Evolutionary conservation across 2,329 filamentous ascomycete genomes (phyloP), one percentile per base, ranked within the genome.

Genomic region (Chrysosporium queenslandicum): DNA sequence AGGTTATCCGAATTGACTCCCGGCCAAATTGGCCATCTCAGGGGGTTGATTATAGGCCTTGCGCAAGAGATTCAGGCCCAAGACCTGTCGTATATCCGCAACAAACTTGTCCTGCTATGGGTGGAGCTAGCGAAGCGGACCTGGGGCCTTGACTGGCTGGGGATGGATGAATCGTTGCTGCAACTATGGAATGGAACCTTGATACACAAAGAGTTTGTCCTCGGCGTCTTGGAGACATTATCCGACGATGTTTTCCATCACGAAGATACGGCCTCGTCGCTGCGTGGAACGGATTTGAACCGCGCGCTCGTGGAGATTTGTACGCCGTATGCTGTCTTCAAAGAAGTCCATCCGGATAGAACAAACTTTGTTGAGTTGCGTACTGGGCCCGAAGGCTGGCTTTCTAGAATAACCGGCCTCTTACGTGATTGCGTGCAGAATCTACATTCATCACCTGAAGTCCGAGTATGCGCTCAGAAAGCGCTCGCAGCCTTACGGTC

Each of bases 41-140:
- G 87, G 46, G 76, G 76, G 54, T 92, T 90, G 79, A 81, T 95
- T 40, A 71, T 95, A 52, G 77, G 84, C 64, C 81, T 98, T 11
- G 86, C 88, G 11, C 80, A 85, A 62, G 77, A 78, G 56, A 75
- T 94, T 40, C 76, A 80, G 4, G 77, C 78, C 42, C 77, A 82
- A 18, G 91, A 97, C 64, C 87, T 88, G 2, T 68, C 78, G 29
- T 98, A 90, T 66, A 74, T 96, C 58, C 80, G 91, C 60, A 97
- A 94, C 75, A 98, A 98, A 72, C 84, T 92, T 30, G 88, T 87
- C 25, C 86, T 94, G 69, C 73, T 98, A 56, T 98, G 92, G 92
- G 87, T 90, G 6, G 92, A 97, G 68, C 77, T 95, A 50, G 89
- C 90, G 37, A 97, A 97, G 73, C 80, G 91, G 61, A 86, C 82